Evolutionary conservation across 371 early-diverging fungal genomes (phyloP), one percentile per base, ranked within the genome.

Genomic region (Mortierella sp.): DNA sequence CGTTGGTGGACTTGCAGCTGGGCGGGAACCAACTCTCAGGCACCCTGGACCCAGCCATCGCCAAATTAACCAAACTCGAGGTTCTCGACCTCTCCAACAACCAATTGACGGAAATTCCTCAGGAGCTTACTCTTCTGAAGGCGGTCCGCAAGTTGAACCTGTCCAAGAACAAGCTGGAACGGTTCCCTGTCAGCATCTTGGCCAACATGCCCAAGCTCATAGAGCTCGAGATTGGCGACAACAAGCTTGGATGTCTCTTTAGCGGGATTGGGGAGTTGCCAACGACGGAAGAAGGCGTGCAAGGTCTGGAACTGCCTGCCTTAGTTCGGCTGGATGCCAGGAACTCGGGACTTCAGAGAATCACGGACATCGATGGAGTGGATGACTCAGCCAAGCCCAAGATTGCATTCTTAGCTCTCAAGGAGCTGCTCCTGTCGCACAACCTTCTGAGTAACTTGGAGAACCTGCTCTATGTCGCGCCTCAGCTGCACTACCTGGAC

Each of bases 11-110:
- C 41, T 75, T 93, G 24, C 88, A 93, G 56, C 41, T 93, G 44
- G 79, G 90, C 48, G 90, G 89, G 46, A 93, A 94, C 43, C 86
- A 88, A 51, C 73, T 92, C 16, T 74, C 81, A 14, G 88, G 83
- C 68, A 63, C 72, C 11, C 27, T 91, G 55, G 84, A 89, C n/a
- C 43, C 86, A 7, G 74, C 74, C n/a, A 87, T 89, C 41, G 81
- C 85, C 10, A 72, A 81, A 3, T 70, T 90, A 27, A 58, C 60
- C 21, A 86, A 80, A 24, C 80, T 93, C 10, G 93, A 93, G 74
- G 60, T 82, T 1, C 90, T 97, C 78, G 92, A 95, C 75, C 79
- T 96, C 8, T 91, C 94, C 2, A 83, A 91, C 51, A 97, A 97
- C 80, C 78, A 88, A 41, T 75, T 97, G 24, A 65, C 88, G 2